Evolutionary conservation across 768 basidiomycete species (phyloP).

Genomic region (Mycena haematopus): DNA sequence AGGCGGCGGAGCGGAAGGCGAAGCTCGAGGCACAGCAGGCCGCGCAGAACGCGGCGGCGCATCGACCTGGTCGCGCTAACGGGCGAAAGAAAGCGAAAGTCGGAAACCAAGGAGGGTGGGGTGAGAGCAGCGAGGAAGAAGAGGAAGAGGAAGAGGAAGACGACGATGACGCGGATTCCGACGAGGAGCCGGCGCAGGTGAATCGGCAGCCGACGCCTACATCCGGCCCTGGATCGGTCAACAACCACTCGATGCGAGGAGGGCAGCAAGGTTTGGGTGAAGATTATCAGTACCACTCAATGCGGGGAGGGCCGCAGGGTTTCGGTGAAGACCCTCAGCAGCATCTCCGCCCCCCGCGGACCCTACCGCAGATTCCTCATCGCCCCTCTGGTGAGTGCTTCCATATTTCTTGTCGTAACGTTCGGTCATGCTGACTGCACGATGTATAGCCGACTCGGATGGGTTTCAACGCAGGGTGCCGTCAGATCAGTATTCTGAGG

Average conservation of each 20-base stretch:
- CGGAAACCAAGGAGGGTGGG: constrained; percentile 64
- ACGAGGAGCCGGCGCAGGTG: constrained; percentile 46
- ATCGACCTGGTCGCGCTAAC: constrained; percentile 73
- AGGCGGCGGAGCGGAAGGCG: constrained; percentile 84
- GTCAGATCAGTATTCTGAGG: constrained; percentile 61
- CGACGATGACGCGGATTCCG: constrained; percentile 75
- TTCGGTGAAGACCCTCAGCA: constrained; percentile 41
- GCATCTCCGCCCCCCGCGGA: constrained; percentile 64
- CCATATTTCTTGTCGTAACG: constrained; percentile 16
- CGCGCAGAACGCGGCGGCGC: constrained; percentile 78
- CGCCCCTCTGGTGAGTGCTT: constrained; percentile 49
- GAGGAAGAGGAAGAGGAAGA: constrained; percentile 89
- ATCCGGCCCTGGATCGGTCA: constrained; percentile 33
- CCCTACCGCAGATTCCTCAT: constrained; percentile 68
- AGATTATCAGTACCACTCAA: constrained; percentile 1
- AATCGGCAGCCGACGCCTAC: constrained; percentile 37
- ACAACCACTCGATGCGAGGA: constrained; percentile 35
- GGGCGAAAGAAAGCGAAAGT: constrained; percentile 66
- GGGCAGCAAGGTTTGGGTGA: constrained; percentile 36
- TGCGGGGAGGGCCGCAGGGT: not conserved
- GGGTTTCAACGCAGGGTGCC: constrained; percentile 46
- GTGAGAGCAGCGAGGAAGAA: constrained; percentile 83
- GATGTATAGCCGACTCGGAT: constrained; percentile 50
- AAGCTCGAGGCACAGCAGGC: constrained; percentile 85
- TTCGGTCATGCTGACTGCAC: constrained; percentile 21